Conservation (phyloP, 306 rosid genomes). For the Sphenostylis stenocarpa region DNA sequence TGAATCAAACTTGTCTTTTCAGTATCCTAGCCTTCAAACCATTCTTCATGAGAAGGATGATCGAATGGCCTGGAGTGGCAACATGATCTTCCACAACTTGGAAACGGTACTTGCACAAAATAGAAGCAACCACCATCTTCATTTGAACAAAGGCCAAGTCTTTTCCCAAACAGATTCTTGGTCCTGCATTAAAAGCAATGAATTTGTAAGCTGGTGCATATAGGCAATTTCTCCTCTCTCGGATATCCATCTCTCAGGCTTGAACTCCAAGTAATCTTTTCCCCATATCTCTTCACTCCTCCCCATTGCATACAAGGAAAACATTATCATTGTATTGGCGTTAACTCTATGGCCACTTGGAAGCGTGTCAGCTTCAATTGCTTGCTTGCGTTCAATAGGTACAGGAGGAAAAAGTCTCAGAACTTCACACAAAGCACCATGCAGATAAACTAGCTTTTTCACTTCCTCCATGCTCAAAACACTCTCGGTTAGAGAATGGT, state of each 20-base stretch:
- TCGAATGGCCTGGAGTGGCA: slow-evolving; percentile 19
- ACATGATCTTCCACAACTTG: slow-evolving; percentile 26
- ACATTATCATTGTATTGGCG: neutral
- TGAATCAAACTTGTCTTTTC: neutral
- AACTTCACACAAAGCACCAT: slow-evolving; percentile 54
- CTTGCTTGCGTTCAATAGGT: slow-evolving; percentile 38
- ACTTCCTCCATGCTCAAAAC: slow-evolving; percentile 22
- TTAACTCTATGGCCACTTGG: slow-evolving; percentile 53
- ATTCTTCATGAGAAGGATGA: slow-evolving; percentile 49
- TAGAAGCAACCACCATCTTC: slow-evolving; percentile 41
- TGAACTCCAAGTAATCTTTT: slow-evolving; percentile 53
- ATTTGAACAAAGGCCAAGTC: slow-evolving; percentile 43
- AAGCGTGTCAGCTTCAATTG: slow-evolving; percentile 36
- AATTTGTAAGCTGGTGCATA: slow-evolving; percentile 54
- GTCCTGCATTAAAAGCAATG: slow-evolving; percentile 53
- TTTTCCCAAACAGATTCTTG: slow-evolving; percentile 56
- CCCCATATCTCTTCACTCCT: slow-evolving; percentile 56
- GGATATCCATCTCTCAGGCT: slow-evolving; percentile 66
- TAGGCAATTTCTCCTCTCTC: slow-evolving; percentile 34
- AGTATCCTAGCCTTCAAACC: slow-evolving; percentile 45
- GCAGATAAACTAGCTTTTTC: slow-evolving; percentile 48
- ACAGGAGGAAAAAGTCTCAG: slow-evolving; percentile 56
- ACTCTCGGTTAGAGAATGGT: no score
- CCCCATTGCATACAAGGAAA: slow-evolving; percentile 51
- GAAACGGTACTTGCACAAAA: slow-evolving; percentile 33